A percentile compares a stretch with the other conserved stretches of the same genome.
Conservation (phyloP, 2,329 filamentous ascomycete genomes). For the Fusarium oligoseptatum region DNA sequence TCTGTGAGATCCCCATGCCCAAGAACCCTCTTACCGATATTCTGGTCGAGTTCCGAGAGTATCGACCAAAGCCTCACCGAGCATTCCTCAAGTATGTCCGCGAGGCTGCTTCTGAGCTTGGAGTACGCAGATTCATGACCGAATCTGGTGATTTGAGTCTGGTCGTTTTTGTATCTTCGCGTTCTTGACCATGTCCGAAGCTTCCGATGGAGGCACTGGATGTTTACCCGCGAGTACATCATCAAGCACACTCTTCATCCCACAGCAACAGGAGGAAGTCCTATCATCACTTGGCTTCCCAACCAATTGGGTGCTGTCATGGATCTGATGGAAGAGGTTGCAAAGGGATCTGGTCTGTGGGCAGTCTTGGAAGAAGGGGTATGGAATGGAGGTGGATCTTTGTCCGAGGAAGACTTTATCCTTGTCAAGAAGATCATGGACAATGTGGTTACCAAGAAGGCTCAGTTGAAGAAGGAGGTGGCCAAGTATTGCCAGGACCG, state of each 20-base stretch:
- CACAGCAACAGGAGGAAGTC: slow-evolving; percentile 83
- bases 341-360: slow-evolving; percentile 51
- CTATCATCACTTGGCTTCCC: slow-evolving; percentile 87
- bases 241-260: slow-evolving; percentile 82
- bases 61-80: slow-evolving; percentile 89
- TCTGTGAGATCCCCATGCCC: slow-evolving; percentile 89
- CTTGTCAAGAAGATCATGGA: slow-evolving; percentile 71
- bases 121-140: slow-evolving; percentile 66
- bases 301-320: slow-evolving; percentile 84
- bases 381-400: slow-evolving; percentile 34
- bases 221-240: slow-evolving; percentile 87
- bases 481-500: slow-evolving; percentile 79
- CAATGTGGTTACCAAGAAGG: slow-evolving; percentile 71
- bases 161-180: slow-evolving; percentile 71
- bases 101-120: slow-evolving; percentile 60
- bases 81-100: slow-evolving; percentile 83
- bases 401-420: slow-evolving; percentile 30
- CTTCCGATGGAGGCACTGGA: slow-evolving; percentile 89
- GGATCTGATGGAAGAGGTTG: slow-evolving; percentile 74
- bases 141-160: slow-evolving; percentile 54
- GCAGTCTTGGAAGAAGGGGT: slow-evolving; percentile 34
- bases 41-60: slow-evolving; percentile 87
- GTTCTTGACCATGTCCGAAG: slow-evolving; percentile 82
- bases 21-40: slow-evolving; percentile 90
- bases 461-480: slow-evolving; percentile 79